These are phyloP conservation scores for Nicotiana attenuata DNA, from an alignment of 257 asterid species.

Conservation along the genomic window DNA sequence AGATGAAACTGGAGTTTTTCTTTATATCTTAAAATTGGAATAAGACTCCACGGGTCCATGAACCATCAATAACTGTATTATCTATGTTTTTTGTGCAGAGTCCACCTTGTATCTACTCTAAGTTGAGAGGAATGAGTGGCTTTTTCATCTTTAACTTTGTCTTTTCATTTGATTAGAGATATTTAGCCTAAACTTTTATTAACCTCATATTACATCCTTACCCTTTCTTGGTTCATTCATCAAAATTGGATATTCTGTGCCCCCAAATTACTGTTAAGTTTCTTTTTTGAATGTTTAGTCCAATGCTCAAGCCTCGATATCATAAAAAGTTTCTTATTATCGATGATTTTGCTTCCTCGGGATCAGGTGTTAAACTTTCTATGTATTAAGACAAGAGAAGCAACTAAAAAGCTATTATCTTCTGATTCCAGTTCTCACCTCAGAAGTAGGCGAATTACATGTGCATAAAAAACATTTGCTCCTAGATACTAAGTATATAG, in stretches of 20 bases:
- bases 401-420: not conserved
- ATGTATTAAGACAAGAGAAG: not conserved
- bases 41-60: not conserved
- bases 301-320: no score
- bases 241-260: not conserved
- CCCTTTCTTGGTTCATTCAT: not conserved
- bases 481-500: not conserved
- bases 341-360: not conserved
- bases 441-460: not conserved
- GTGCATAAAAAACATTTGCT: not conserved
- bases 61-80: not conserved
- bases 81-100: not conserved
- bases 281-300: not conserved
- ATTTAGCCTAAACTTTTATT: not conserved
- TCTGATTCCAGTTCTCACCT: not conserved
- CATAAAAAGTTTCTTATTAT: not conserved
- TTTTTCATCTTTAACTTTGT: not conserved
- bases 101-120: conserved; percentile 1
- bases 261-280: not conserved
- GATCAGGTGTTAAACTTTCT: not conserved
- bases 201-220: not conserved
- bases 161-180: not conserved
- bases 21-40: not conserved
- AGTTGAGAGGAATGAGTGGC: not conserved
- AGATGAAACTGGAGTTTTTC: no score